Conservation (phyloP, 2,329 filamentous ascomycete species). For the Emergomyces pasteurianus region DNA sequence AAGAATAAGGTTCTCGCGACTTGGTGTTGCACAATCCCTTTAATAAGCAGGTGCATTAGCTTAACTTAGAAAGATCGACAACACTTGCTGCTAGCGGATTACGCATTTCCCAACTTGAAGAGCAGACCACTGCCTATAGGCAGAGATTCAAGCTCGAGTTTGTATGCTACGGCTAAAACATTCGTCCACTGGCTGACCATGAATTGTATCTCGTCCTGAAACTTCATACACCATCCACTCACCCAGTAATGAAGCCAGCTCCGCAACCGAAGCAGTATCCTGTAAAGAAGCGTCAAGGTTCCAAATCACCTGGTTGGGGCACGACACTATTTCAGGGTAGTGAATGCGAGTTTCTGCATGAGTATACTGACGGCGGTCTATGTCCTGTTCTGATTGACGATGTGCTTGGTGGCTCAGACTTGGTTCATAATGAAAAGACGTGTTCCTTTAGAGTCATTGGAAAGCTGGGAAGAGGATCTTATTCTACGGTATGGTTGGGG, state of each 20-base stretch:
- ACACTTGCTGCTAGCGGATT: too few species aligned
- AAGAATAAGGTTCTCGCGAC: too few species aligned
- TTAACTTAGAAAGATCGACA: too few species aligned
- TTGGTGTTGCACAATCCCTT: too few species aligned
- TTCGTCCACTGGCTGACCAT: neutral
- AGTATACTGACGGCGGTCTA: conserved; percentile 1
- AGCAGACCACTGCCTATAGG: too few species aligned
- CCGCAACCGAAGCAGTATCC: conserved; percentile 2
- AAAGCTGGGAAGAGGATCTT: conserved; percentile 8
- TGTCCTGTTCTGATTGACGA: conserved; percentile 9
- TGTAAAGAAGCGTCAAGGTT: neutral
- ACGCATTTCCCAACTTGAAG: too few species aligned
- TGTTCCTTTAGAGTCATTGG: conserved; percentile 9
- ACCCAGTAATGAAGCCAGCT: neutral
- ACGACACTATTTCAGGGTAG: neutral
- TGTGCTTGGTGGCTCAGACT: conserved; percentile 6
- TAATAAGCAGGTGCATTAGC: too few species aligned
- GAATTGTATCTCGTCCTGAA: neutral
- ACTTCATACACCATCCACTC: neutral
- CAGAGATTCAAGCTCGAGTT: too few species aligned
- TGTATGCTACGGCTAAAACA: neutral
- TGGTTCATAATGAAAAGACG: neutral
- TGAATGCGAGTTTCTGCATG: conserved; percentile 1
- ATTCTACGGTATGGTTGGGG: conserved; percentile 10
- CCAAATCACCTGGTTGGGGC: neutral